These are phyloP conservation scores for Myxozyma nipponensis DNA, from an alignment of 805 yeast genomes.

Conservation along the genomic window DNA sequence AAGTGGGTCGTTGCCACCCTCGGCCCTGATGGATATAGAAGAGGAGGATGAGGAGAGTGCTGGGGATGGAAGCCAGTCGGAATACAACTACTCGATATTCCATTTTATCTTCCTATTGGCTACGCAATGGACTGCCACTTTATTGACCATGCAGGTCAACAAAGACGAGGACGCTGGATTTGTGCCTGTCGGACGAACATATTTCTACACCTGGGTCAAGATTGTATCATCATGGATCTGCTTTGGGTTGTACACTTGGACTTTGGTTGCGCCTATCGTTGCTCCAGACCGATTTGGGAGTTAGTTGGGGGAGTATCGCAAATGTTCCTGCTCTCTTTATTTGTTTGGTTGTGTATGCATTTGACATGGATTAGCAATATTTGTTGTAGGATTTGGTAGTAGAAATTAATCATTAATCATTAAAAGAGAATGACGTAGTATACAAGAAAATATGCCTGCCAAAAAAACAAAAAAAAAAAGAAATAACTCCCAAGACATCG, in stretches of 20 bases:
- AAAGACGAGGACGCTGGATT: conserved; percentile 80
- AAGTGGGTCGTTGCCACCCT: conserved; percentile 89
- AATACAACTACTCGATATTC: conserved; percentile 81
- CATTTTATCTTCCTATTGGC: conserved; percentile 91
- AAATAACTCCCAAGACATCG: not conserved
- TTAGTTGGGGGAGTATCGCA: not conserved
- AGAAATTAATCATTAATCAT: too few species aligned
- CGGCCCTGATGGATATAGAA: conserved; percentile 72
- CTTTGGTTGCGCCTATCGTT: conserved; percentile 80
- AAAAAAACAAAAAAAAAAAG: too few species aligned
- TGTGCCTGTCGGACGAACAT: conserved; percentile 94
- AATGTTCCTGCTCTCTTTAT: not conserved
- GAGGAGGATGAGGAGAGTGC: conserved; percentile 43
- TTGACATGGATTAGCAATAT: not conserved
- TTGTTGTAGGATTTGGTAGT: too few species aligned
- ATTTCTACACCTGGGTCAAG: conserved; percentile 92
- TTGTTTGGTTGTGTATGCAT: too few species aligned
- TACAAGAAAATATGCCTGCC: not conserved
- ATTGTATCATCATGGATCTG: conserved; percentile 91
- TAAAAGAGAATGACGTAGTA: too few species aligned
- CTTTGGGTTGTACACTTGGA: conserved; percentile 82
- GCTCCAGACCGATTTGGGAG: conserved; percentile 77
- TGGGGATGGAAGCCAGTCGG: conserved; percentile 51
- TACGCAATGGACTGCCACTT: conserved; percentile 93
- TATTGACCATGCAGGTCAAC: conserved; percentile 77